Conservation (phyloP, 352 stramenopile species). For the Globisporangium echinulatum region DNA sequence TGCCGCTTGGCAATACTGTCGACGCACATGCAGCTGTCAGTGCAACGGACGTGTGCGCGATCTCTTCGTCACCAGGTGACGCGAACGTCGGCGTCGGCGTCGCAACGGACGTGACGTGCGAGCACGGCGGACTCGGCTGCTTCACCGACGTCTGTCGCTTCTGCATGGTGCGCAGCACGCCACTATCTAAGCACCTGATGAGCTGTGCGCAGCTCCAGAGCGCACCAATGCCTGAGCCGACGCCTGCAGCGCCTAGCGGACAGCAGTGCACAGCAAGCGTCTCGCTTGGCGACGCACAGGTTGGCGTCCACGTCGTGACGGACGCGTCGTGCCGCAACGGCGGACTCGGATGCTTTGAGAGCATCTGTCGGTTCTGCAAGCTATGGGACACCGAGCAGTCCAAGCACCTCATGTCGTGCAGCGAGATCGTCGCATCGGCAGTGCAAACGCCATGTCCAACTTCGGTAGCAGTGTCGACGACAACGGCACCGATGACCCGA, state of each 20-base stretch:
- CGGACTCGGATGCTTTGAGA: conserved; percentile 13
- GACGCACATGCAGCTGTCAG: background rate
- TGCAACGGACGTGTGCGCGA: background rate
- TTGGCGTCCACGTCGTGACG: conserved; percentile 12
- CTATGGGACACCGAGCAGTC: conserved; percentile 7
- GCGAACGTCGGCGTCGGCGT: conserved; percentile 13
- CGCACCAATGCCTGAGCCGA: background rate
- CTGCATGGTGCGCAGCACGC: conserved; percentile 11
- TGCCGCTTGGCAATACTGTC: background rate
- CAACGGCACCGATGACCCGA: background rate
- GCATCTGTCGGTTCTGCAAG: conserved; percentile 16
- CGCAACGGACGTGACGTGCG: conserved; percentile 13
- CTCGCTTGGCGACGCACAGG: conserved; percentile 8
- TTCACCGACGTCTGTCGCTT: conserved; percentile 18
- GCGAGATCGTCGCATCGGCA: background rate
- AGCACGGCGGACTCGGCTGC: conserved; percentile 17
- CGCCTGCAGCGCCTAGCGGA: background rate
- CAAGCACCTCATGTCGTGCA: conserved; percentile 9
- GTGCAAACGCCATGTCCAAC: background rate
- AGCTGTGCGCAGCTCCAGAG: conserved; percentile 4
- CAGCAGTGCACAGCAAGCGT: conserved; percentile 5
- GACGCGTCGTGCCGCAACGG: conserved; percentile 9
- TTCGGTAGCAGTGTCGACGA: too few relatives aligned
- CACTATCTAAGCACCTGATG: conserved; percentile 13
- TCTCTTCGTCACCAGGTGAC: conserved; percentile 7